phyloP scores from a whole-genome alignment of 805 yeast species.

The Candida adriatica region DNA sequence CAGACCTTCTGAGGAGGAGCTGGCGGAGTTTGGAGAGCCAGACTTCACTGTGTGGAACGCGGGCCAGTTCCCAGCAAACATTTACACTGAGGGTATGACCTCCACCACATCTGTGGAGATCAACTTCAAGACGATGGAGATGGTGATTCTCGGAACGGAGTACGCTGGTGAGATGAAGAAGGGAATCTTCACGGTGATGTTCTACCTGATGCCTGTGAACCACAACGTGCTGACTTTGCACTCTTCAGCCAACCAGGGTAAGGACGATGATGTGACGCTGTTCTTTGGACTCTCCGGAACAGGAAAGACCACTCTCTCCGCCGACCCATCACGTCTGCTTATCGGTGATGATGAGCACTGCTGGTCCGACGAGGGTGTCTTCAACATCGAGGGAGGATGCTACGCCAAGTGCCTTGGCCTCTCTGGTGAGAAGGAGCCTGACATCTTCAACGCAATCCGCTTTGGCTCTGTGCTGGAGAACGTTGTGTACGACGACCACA shows the following conservation, averaged over 20 bases:
- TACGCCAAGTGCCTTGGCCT: slow-evolving; percentile 95
- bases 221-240: slow-evolving; percentile 89
- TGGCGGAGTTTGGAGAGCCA: slow-evolving; percentile 88
- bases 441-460: slow-evolving; percentile 88
- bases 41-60: slow-evolving; percentile 98
- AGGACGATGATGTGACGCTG: slow-evolving; percentile 78
- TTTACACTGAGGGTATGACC: slow-evolving; percentile 95
- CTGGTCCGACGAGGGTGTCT: slow-evolving; percentile 97
- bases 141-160: slow-evolving; percentile 97
- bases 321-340: slow-evolving; percentile 87
- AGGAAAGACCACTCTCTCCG: slow-evolving; percentile 95
- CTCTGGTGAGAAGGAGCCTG: slow-evolving; percentile 91
- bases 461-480: slow-evolving; percentile 95
- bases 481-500: slow-evolving; percentile 74
- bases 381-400: slow-evolving; percentile 99
- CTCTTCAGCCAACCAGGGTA: slow-evolving; percentile 92
- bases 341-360: slow-evolving; percentile 99
- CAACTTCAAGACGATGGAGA: slow-evolving; percentile 95
- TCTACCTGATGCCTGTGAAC: slow-evolving; percentile 94
- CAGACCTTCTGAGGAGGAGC: slow-evolving; percentile 87
- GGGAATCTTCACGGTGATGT: slow-evolving; percentile 98
- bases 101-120: slow-evolving; percentile 93
- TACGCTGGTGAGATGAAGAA: slow-evolving; percentile 99
- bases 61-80: slow-evolving; percentile 97
- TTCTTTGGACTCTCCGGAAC: slow-evolving; percentile 98